Base-by-base conservation (phyloP, 2,329 filamentous ascomycete genomes). In the Fusarium sulawesiense region DNA sequence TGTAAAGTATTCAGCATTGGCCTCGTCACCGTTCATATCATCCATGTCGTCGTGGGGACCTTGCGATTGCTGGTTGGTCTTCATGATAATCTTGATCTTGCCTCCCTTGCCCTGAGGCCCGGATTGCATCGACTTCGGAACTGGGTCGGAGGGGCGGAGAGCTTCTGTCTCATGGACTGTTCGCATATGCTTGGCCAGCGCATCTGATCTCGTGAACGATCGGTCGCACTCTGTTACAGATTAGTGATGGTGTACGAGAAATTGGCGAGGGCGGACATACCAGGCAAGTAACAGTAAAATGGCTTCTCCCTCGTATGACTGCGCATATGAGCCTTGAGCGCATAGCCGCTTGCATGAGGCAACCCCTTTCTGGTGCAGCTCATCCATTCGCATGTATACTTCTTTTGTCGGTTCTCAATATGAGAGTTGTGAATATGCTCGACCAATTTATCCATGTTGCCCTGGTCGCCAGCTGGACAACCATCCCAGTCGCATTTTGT, bases 261-360 rank as follows among this genome's bases (percentile, higher is more conserved):
- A 10, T 14, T 21, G 14, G 14, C 13, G 32, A 37, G 32, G 30
- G n/a, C 56, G 23, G 29, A 32, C 86, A 69, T 86, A 97, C 94
- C 95, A 60, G 96, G 96, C 42, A 99, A 82, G 30, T 94, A 93
- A 81, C 96, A 99, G 82, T 97, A 98, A 78, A 98, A 98, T 0
- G 96, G 96, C 83, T 99, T 99, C 85, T 99, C 96, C 77, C 96
- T 89, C 3, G 96, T 99, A 79, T 99, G 96, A 78, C 94, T 98
- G 73, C 96, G 87, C 94, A 99, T 97, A 78, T 99, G 96, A 12
- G 96, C 96, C 79, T 97, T 94, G 70, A 99, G 83, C 7, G 96
- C 96, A 82, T 99, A 99, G 4, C 93, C 96, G 76, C 94, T 97
- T 2, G 95, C 95, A 81, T 99, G 96, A 20, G 93, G 90, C 80